Percentiles rank a stretch among this genome's conserved stretches.
phyloP scores from a whole-genome alignment of 2,329 filamentous ascomycete genomes.

The Verticillium dahliae region DNA sequence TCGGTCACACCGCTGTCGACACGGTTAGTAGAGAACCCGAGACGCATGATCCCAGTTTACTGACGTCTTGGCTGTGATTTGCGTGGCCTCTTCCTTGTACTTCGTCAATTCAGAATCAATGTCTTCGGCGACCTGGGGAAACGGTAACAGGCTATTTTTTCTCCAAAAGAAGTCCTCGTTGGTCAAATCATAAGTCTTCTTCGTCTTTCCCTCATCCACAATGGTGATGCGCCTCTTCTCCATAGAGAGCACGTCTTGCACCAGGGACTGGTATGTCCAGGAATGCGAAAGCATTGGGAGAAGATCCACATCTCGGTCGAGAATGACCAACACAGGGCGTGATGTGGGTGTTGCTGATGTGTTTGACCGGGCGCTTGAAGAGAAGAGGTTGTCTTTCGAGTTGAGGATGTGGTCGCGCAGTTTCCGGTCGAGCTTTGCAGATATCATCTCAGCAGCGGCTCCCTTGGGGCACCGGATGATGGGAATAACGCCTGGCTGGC shows the following conservation, averaged over 20 bases:
- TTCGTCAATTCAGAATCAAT: slow-evolving; percentile 89
- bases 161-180: slow-evolving; percentile 95
- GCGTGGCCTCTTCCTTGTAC: slow-evolving; percentile 92
- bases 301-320: slow-evolving; percentile 91
- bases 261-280: slow-evolving; percentile 72
- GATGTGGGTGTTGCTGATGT: slow-evolving; percentile 60
- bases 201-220: slow-evolving; percentile 71
- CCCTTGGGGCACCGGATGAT: slow-evolving; percentile 93
- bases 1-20: slow-evolving; percentile 63
- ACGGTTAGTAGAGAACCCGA: neutral
- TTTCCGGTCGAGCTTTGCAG: slow-evolving; percentile 89
- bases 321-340: slow-evolving; percentile 82
- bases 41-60: neutral
- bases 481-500: slow-evolving; percentile 67
- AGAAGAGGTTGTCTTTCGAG: slow-evolving; percentile 96
- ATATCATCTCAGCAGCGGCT: slow-evolving; percentile 89
- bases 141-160: slow-evolving; percentile 83
- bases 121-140: slow-evolving; percentile 93
- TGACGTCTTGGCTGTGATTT: slow-evolving; percentile 83
- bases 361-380: slow-evolving; percentile 50
- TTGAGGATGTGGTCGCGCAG: slow-evolving; percentile 94
- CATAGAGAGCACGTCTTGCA: slow-evolving; percentile 56
- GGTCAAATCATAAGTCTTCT: slow-evolving; percentile 85
- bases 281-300: slow-evolving; percentile 99
- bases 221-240: slow-evolving; percentile 89